Evolutionary conservation across 202 grass and related monocot genomes (phyloP), one percentile per base, ranked within the genome.

Genomic region (Zoysia matrella): DNA sequence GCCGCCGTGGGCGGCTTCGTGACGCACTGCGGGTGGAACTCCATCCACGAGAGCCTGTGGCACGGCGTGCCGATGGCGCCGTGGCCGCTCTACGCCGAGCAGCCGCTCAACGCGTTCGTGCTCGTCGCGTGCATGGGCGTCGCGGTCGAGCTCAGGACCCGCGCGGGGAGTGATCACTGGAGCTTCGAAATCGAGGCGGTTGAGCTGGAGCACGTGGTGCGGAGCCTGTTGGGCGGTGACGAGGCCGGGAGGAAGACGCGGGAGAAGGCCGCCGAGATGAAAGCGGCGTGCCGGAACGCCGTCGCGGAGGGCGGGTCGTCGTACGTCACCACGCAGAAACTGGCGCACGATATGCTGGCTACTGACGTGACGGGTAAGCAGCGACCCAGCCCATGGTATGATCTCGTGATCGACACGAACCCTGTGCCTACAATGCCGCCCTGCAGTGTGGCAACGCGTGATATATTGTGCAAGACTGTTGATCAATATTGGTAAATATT

Each of bases 1-100:
- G 10, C 9, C 2, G 78, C 82, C 7, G 44, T 84, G 3, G 65
- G 85, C 72, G 73, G 88, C 55, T 93, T 93, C 70, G 58, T 93
- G 58, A 90, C 84, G 47, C 91, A 93, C 73, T 88, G 91, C 60
- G 87, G 91, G 2, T 90, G 85, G 87, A 93, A 93, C 77, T 93
- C 87, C 16, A 63, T 78, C 68, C 57, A 88, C 43, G 91, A 93
- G 76, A 53, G 60, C 13, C 50, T 88, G 53, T 71, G 81, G 71
- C 67, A 6, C 3, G 85, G 81, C 8, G 76, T 91, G 58, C 85
- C 85, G 3, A 57, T 91, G 80, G 66, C 75, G 42, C 67, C 75
- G 0, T 77, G 72, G 84, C 84, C 80, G 30, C 66, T 83, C n/a
- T 52, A 80, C 30, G 83, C 84, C 0, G 84, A 91, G 76, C 84